Conservation (phyloP, 176 grass and related monocot species). For the Alopecurus myosuroides region DNA sequence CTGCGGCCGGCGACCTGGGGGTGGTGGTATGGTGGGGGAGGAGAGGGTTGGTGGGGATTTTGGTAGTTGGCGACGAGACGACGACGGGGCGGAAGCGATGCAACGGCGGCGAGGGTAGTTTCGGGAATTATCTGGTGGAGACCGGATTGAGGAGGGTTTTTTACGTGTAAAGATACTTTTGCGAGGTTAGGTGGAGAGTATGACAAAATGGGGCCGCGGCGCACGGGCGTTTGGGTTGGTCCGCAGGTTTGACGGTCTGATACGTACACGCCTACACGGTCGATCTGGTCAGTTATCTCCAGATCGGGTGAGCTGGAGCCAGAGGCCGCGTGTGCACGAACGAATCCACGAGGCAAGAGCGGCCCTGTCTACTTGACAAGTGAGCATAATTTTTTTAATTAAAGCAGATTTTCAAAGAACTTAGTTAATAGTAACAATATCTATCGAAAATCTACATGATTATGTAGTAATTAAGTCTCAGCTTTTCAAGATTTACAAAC, state of each 20-base stretch:
- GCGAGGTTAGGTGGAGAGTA: neutral
- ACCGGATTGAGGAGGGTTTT: neutral
- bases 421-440: too few species aligned
- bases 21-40: neutral
- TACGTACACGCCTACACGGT: neutral
- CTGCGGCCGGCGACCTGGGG: neutral
- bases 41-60: constrained; percentile 27
- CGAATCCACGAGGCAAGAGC: too few species aligned
- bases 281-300: neutral
- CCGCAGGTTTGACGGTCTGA: neutral
- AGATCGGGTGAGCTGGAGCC: neutral
- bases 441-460: too few species aligned
- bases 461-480: too few species aligned
- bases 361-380: too few species aligned
- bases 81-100: neutral
- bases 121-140: neutral
- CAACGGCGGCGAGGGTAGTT: constrained; percentile 9
- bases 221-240: neutral
- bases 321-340: neutral
- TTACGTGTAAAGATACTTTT: neutral
- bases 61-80: constrained; percentile 14
- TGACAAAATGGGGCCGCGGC: neutral
- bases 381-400: too few species aligned
- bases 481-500: too few species aligned
- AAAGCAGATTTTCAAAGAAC: too few species aligned